Conservation (phyloP, 2,329 filamentous ascomycete species). For the Pestalotiopsis sp. region DNA sequence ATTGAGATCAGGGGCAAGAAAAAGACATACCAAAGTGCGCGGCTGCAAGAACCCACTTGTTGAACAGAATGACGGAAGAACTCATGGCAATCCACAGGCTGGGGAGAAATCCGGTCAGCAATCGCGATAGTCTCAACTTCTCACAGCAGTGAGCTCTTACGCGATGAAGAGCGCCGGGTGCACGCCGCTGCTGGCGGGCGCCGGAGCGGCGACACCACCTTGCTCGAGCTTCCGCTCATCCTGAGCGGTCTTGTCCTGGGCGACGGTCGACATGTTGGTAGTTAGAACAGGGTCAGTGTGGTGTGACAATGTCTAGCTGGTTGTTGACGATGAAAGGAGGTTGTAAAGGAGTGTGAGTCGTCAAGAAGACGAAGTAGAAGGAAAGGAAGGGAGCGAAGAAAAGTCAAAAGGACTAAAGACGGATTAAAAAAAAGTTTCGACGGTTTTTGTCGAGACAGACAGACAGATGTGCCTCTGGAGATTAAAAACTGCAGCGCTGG, state of each 20-base stretch:
- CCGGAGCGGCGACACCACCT: conserved; percentile 8
- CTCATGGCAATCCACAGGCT: conserved; percentile 84
- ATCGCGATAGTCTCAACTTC: neutral
- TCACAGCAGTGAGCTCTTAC: conserved; percentile 5
- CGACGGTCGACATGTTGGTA: conserved; percentile 9
- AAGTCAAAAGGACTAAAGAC: neutral
- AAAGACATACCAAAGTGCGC: conserved; percentile 68
- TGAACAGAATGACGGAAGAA: conserved; percentile 86
- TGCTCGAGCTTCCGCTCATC: conserved; percentile 12
- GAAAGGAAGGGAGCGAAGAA: neutral
- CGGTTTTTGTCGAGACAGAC: neutral
- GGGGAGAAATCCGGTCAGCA: conserved; percentile 8
- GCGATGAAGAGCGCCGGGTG: conserved; percentile 10
- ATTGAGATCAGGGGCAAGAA: neutral
- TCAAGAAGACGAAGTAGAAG: conserved; percentile 5
- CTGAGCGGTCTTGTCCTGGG: conserved; percentile 9
- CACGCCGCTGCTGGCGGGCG: conserved; percentile 6
- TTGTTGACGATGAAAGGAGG: neutral
- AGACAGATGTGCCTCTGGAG: conserved; percentile 5
- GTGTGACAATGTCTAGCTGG: neutral
- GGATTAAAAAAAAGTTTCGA: neutral
- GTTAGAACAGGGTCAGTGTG: neutral
- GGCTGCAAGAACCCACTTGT: conserved; percentile 85
- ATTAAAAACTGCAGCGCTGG: conserved; percentile 7
- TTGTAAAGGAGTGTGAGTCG: neutral